phyloP scores from a whole-genome alignment of 345 rosid genomes.

The Dimocarpus longan region DNA sequence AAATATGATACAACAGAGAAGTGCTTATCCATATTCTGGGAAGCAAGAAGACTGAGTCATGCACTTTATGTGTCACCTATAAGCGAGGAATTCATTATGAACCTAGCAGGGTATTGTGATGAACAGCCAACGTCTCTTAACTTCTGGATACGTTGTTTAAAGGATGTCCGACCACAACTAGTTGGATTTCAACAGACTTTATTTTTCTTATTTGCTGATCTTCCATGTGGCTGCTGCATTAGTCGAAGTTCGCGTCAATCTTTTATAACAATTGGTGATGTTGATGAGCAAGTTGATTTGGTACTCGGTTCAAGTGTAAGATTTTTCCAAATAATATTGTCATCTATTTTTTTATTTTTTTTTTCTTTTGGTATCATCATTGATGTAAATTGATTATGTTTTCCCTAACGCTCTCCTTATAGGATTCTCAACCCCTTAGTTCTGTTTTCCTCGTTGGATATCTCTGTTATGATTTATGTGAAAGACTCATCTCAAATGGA shows the following conservation, averaged over 20 bases:
- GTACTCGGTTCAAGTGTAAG: constrained; percentile 73
- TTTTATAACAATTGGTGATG: constrained; percentile 46
- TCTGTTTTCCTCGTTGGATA: constrained; percentile 68
- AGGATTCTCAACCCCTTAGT: constrained; percentile 54
- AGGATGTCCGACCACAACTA: constrained; percentile 53
- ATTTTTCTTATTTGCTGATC: constrained; percentile 36
- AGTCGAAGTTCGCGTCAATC: constrained; percentile 33
- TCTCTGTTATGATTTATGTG: constrained; percentile 80
- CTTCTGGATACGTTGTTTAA: constrained; percentile 71
- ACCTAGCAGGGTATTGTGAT: constrained; percentile 50
- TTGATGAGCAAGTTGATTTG: constrained; percentile 49
- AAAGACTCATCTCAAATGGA: constrained; percentile 63
- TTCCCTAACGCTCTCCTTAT: constrained; percentile 28
- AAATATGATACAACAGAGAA: constrained; percentile 55
- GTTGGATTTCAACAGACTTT: constrained; percentile 68
- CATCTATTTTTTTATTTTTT: constrained; percentile 7
- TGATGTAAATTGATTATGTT: constrained; percentile 3
- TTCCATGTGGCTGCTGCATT: constrained; percentile 24
- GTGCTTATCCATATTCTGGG: constrained; percentile 69
- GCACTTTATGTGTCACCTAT: constrained; percentile 79
- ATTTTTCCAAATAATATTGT: constrained; percentile 3
- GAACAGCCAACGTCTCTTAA: constrained; percentile 48
- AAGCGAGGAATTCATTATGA: constrained; percentile 50
- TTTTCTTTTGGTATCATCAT: constrained; percentile 4
- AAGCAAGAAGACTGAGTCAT: constrained; percentile 81